Evolutionary conservation across 2,329 filamentous ascomycete genomes (phyloP).

Genomic region (Beauveria pseudobassiana): DNA sequence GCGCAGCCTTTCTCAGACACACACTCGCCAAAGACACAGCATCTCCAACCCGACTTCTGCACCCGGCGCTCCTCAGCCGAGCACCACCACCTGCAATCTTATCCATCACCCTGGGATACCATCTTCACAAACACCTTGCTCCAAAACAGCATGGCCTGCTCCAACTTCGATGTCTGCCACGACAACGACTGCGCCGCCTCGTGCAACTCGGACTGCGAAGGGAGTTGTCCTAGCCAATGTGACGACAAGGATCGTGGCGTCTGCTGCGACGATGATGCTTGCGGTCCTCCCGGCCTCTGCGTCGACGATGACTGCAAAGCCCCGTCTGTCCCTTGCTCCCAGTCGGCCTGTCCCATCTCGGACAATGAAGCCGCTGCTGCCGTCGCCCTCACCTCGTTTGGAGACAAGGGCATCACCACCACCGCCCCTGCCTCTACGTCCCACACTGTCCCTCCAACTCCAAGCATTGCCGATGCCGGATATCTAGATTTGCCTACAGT

Average conservation of each 20-base stretch:
- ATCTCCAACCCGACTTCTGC: slow-evolving; percentile 7
- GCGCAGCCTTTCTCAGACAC: slow-evolving; percentile 11
- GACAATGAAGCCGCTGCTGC: slow-evolving; percentile 22
- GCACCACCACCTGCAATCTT: slow-evolving; percentile 1
- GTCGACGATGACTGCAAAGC: slow-evolving; percentile 32
- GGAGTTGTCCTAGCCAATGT: slow-evolving; percentile 28
- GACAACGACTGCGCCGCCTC: slow-evolving; percentile 23
- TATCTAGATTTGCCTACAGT: slow-evolving; percentile 13
- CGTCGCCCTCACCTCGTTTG: slow-evolving; percentile 24
- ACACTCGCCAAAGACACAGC: slow-evolving; percentile 11
- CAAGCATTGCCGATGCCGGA: slow-evolving; percentile 6
- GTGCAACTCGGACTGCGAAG: slow-evolving; percentile 29
- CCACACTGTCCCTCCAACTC: slow-evolving; percentile 10
- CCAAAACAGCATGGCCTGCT: slow-evolving; percentile 5
- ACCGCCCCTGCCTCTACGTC: slow-evolving; percentile 11
- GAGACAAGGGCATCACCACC: slow-evolving; percentile 15
- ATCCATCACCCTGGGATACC: slow-evolving; percentile 10
- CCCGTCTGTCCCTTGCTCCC: slow-evolving; percentile 27
- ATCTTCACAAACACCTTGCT: slow-evolving; percentile 4
- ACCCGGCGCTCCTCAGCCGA: background rate
- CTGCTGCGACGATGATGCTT: slow-evolving; percentile 29
- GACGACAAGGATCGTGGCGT: slow-evolving; percentile 24
- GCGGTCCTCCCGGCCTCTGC: slow-evolving; percentile 29
- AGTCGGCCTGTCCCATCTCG: slow-evolving; percentile 16
- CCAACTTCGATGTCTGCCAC: slow-evolving; percentile 6